phyloP scores from a whole-genome alignment of 2,329 filamentous ascomycete genomes.

The Sclerotinia minor region DNA sequence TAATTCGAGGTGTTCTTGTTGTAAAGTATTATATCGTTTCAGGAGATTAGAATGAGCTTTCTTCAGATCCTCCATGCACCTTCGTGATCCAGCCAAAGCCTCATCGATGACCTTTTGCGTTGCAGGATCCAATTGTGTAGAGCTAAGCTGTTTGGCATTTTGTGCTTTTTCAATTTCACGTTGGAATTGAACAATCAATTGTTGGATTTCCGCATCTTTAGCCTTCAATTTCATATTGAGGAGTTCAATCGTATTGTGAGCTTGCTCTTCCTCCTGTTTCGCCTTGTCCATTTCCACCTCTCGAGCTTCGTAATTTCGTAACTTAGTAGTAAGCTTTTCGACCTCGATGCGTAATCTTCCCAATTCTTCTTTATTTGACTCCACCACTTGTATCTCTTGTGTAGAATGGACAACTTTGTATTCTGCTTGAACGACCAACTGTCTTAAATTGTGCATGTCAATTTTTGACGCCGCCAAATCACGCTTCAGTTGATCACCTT shows the following conservation, averaged over 20 bases:
- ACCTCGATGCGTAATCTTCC: slow-evolving; percentile 60
- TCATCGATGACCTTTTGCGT: slow-evolving; percentile 30
- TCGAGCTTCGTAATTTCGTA: slow-evolving; percentile 63
- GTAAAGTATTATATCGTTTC: slow-evolving; percentile 52
- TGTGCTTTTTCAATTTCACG: slow-evolving; percentile 46
- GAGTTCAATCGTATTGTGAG: slow-evolving; percentile 59
- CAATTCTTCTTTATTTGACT: slow-evolving; percentile 61
- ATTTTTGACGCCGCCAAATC: slow-evolving; percentile 58
- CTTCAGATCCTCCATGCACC: slow-evolving; percentile 50
- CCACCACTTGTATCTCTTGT: slow-evolving; percentile 63
- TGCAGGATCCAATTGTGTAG: neutral
- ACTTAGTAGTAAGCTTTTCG: slow-evolving; percentile 57
- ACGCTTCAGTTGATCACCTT: slow-evolving; percentile 56
- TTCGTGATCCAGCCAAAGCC: slow-evolving; percentile 29
- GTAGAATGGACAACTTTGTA: slow-evolving; percentile 64
- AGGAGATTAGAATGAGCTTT: slow-evolving; percentile 53
- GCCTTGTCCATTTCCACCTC: slow-evolving; percentile 60
- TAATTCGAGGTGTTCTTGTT: slow-evolving; percentile 44
- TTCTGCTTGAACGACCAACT: slow-evolving; percentile 67
- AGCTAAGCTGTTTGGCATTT: slow-evolving; percentile 11
- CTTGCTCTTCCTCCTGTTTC: slow-evolving; percentile 57
- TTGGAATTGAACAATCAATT: slow-evolving; percentile 26
- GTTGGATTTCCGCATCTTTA: slow-evolving; percentile 50
- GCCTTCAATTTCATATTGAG: slow-evolving; percentile 58
- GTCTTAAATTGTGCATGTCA: slow-evolving; percentile 65